Percentiles rank a stretch among this genome's conserved stretches.
phyloP scores from a whole-genome alignment of 2,329 filamentous ascomycete genomes.

The Fusarium armeniacum region DNA sequence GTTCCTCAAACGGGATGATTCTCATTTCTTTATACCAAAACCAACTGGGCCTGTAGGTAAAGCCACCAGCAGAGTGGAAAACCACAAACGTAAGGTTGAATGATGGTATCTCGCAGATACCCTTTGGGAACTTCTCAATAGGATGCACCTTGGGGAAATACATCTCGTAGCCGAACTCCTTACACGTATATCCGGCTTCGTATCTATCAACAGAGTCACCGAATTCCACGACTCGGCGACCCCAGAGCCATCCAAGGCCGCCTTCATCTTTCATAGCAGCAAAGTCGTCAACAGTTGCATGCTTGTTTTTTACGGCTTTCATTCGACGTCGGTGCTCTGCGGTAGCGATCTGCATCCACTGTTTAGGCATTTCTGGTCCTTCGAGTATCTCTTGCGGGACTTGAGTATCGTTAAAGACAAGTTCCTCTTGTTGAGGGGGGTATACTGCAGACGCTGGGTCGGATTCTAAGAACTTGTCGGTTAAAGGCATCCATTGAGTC shows the following conservation, averaged over 20 bases:
- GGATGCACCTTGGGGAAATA: background rate
- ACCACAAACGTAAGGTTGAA: slow-evolving; percentile 7
- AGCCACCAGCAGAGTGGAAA: slow-evolving; percentile 1
- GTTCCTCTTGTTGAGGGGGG: background rate
- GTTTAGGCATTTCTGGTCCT: background rate
- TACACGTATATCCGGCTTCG: slow-evolving; percentile 5
- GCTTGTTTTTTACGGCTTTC: background rate
- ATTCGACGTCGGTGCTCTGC: background rate
- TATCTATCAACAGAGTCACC: slow-evolving; percentile 17
- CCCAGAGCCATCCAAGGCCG: slow-evolving; percentile 14
- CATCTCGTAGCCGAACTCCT: slow-evolving; percentile 15
- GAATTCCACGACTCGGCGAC: slow-evolving; percentile 2
- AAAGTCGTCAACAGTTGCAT: background rate
- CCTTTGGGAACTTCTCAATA: slow-evolving; percentile 7
- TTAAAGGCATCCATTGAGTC: slow-evolving; percentile 12
- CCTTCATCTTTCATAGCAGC: slow-evolving; percentile 5
- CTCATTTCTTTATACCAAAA: slow-evolving; percentile 18
- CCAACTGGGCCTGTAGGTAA: slow-evolving; percentile 7
- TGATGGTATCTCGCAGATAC: background rate
- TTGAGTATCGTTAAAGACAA: slow-evolving; percentile 14
- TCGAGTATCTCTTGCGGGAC: background rate
- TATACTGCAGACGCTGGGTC: slow-evolving; percentile 1
- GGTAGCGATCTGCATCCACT: slow-evolving; percentile 8
- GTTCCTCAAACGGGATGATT: slow-evolving; percentile 12
- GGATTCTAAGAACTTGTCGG: background rate